Conservation (phyloP, 2,329 filamentous ascomycete genomes). For the Ilyonectria mors-panacis region DNA sequence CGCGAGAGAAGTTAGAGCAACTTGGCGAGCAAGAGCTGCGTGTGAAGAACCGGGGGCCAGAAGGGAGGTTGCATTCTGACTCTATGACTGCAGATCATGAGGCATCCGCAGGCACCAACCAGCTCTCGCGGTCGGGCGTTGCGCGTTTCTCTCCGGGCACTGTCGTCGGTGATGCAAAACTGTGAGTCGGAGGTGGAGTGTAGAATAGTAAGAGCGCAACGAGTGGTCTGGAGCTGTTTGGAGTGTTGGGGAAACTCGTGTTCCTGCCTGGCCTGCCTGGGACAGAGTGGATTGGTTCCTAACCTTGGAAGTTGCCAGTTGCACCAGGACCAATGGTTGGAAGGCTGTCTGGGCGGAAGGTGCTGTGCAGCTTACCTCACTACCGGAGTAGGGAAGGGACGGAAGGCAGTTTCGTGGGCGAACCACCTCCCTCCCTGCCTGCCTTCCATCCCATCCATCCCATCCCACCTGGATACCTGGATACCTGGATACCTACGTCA, state of each 20-base stretch:
- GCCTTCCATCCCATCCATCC: background rate
- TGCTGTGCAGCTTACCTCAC: conserved; percentile 13
- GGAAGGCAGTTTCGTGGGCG: conserved; percentile 23
- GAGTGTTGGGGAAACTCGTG: conserved; percentile 25
- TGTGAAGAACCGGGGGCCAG: conserved; percentile 6
- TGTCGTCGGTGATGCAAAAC: conserved; percentile 16
- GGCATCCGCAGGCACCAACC: conserved; percentile 32
- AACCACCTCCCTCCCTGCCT: conserved; percentile 20
- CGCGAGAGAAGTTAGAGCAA: background rate
- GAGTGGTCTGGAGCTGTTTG: conserved; percentile 19
- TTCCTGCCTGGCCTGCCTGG: conserved; percentile 46
- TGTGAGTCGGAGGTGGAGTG: conserved; percentile 26
- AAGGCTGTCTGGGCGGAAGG: conserved; percentile 3
- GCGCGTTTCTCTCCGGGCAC: conserved; percentile 23
- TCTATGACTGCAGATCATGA: conserved; percentile 29
- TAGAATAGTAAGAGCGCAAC: conserved; percentile 13
- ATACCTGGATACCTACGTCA: conserved; percentile 17
- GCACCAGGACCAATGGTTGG: conserved; percentile 11
- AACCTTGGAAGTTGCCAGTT: conserved; percentile 15
- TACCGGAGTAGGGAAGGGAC: conserved; percentile 17
- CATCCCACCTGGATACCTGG: background rate
- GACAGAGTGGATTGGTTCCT: conserved; percentile 38
- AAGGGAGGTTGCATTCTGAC: conserved; percentile 27
- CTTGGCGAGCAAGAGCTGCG: background rate
- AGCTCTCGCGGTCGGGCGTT: conserved; percentile 15